These are phyloP conservation scores for Pythium graminicola DNA, from an alignment of 352 stramenopile genomes.

Conservation along the genomic window DNA sequence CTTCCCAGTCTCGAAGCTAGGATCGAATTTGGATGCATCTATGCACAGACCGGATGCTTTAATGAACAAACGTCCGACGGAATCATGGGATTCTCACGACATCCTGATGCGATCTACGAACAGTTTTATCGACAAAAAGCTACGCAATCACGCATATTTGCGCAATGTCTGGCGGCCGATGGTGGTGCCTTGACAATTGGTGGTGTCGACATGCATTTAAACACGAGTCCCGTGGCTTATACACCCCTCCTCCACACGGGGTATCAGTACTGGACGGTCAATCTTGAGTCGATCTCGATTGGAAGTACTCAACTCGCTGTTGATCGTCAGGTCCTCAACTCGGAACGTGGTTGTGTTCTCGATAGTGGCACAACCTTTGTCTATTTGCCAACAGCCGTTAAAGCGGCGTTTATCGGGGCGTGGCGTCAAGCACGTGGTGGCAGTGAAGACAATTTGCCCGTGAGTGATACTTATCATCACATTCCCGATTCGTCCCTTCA, in stretches of 20 bases:
- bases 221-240: slow-evolving; percentile 80
- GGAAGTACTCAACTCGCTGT: slow-evolving; percentile 31
- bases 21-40: slow-evolving; percentile 95
- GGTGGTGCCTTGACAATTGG: slow-evolving; percentile 92
- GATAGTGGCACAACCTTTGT: slow-evolving; percentile 79
- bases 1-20: slow-evolving; percentile 21
- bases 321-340: slow-evolving; percentile 42
- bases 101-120: slow-evolving; percentile 86
- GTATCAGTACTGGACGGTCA: slow-evolving; percentile 79
- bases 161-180: slow-evolving; percentile 86
- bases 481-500: slow-evolving; percentile 21
- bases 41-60: slow-evolving; percentile 87
- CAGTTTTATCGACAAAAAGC: slow-evolving; percentile 85
- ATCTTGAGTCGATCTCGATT: slow-evolving; percentile 43
- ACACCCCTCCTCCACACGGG: slow-evolving; percentile 66
- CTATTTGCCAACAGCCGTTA: slow-evolving; percentile 43
- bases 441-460: slow-evolving; percentile 31
- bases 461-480: slow-evolving; percentile 42
- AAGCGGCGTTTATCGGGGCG: slow-evolving; percentile 34
- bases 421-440: slow-evolving; percentile 44
- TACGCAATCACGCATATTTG: slow-evolving; percentile 87
- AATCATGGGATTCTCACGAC: slow-evolving; percentile 95
- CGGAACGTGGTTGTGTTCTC: slow-evolving; percentile 60
- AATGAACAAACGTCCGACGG: slow-evolving; percentile 90
- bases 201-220: slow-evolving; percentile 65